phyloP scores from a whole-genome alignment of 495 filamentous ascomycete genomes.

The Cercophora scortea region DNA sequence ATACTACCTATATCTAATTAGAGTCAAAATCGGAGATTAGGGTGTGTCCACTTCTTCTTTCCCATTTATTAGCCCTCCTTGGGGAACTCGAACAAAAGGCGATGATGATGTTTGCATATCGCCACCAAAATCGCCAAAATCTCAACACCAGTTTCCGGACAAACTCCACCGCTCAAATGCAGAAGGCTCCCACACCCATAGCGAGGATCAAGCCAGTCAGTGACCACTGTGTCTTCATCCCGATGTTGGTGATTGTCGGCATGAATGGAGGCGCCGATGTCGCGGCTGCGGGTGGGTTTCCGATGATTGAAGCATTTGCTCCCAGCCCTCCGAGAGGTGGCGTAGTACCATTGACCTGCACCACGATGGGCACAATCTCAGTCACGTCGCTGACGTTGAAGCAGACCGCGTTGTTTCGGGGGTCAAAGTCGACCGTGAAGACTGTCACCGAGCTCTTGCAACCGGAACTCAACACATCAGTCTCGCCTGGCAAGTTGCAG shows the following conservation, averaged over 20 bases:
- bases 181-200: neutral
- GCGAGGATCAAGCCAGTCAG: neutral
- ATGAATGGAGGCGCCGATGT: neutral
- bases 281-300: neutral
- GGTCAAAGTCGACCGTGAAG: conserved; percentile 33
- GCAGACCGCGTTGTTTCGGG: conserved; percentile 5
- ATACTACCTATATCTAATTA: too few relatives aligned
- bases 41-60: too few relatives aligned
- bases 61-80: too few relatives aligned
- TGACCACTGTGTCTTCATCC: too few relatives aligned
- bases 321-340: conserved; percentile 1
- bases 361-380: conserved; percentile 4
- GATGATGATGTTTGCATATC: neutral
- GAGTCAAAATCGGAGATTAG: too few relatives aligned
- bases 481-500: conserved; percentile 27
- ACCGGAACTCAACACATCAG: conserved; percentile 14
- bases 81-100: too few relatives aligned
- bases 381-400: conserved; percentile 8
- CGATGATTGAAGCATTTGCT: conserved; percentile 1
- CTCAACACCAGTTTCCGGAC: neutral
- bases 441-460: conserved; percentile 22
- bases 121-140: neutral
- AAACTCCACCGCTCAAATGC: neutral
- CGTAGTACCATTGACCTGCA: conserved; percentile 5
- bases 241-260: conserved; percentile 1